phyloP scores from a whole-genome alignment of 2,329 filamentous ascomycete genomes.

The Akanthomyces uredinophilus region DNA sequence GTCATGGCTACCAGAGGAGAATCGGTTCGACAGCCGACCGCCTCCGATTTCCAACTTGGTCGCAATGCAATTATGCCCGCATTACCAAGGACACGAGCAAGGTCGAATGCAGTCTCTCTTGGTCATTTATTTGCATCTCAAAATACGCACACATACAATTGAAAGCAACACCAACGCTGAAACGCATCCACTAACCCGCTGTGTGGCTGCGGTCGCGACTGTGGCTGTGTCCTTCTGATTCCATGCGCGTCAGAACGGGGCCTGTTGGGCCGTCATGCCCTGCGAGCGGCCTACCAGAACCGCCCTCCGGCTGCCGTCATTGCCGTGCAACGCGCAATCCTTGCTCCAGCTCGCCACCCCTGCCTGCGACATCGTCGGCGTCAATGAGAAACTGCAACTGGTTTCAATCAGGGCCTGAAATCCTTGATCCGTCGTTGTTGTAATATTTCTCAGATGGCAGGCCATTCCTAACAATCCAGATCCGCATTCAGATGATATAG shows the following conservation, averaged over 20 bases:
- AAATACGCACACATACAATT: no score
- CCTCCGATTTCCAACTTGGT: background rate
- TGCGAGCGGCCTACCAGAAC: background rate
- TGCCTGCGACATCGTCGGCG: background rate
- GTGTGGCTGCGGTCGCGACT: background rate
- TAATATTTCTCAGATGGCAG: background rate
- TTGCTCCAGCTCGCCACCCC: background rate
- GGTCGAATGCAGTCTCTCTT: background rate
- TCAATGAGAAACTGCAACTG: background rate
- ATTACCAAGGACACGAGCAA: background rate
- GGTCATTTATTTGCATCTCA: background rate
- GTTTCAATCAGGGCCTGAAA: conserved; percentile 2
- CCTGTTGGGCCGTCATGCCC: background rate
- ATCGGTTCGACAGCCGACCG: background rate
- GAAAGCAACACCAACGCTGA: no score
- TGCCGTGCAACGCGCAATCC: conserved; percentile 11
- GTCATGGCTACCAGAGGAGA: background rate
- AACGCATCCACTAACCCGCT: no score
- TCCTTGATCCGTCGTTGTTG: background rate
- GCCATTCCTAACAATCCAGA: no score
- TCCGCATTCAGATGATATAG: background rate
- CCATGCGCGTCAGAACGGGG: background rate
- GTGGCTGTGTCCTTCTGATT: background rate
- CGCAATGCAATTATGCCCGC: background rate
- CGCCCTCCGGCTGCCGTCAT: background rate